Evolutionary conservation across 2,329 filamentous ascomycete genomes (phyloP).

Genomic region (Curvularia eragrostidis): DNA sequence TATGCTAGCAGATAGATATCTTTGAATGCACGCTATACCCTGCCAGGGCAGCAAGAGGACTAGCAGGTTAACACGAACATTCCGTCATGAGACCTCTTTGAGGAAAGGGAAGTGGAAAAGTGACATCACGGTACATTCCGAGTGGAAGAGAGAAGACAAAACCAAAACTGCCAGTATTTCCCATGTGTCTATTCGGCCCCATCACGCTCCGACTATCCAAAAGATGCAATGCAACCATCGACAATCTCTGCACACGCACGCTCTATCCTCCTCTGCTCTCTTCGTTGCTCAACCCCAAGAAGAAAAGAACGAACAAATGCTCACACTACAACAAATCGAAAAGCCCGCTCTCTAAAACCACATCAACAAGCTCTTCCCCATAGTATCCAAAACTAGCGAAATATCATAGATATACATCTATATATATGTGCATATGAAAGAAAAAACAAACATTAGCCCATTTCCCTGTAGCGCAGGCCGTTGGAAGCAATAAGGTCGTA

Average conservation of each 20-base stretch:
- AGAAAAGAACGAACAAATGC: slow-evolving; percentile 1
- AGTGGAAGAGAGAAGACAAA: not conserved
- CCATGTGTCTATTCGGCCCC: not conserved
- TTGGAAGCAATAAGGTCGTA: slow-evolving; percentile 14
- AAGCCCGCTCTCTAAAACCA: not conserved
- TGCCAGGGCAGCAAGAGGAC: not conserved
- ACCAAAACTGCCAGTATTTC: not conserved
- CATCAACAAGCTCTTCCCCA: not conserved
- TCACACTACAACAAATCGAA: not conserved
- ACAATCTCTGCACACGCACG: slow-evolving; percentile 1
- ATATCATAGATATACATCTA: slow-evolving; percentile 30
- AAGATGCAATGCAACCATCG: slow-evolving; percentile 1
- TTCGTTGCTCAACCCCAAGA: not conserved
- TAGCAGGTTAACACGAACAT: not conserved
- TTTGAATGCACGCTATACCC: not conserved
- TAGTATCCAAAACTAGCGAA: slow-evolving; percentile 14
- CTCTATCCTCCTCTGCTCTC: not conserved
- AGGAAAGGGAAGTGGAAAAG: not conserved
- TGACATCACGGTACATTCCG: not conserved
- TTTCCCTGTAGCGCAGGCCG: not conserved
- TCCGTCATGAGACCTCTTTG: not conserved
- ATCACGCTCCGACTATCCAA: not conserved
- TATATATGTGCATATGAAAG: slow-evolving; percentile 12
- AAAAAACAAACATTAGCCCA: slow-evolving; percentile 14
- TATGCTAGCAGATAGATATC: not conserved